Conservation (phyloP, 805 yeast species). For the Nakazawaea ambrosiae region DNA sequence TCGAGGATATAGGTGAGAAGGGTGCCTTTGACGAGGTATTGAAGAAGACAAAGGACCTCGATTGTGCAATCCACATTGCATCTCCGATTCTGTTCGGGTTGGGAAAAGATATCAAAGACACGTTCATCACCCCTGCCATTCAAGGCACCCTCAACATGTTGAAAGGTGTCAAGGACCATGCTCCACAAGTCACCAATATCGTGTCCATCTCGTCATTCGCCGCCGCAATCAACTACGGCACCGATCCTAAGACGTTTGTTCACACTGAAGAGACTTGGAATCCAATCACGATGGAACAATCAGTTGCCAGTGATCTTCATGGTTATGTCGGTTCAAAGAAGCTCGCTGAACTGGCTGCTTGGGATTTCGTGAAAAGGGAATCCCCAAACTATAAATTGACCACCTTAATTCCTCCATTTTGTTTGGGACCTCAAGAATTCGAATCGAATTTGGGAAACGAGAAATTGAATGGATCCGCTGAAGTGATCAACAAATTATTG, state of each 20-base stretch:
- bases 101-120: slow-evolving; percentile 35
- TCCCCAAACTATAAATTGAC: slow-evolving; percentile 25
- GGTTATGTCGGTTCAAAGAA: slow-evolving; percentile 33
- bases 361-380: slow-evolving; percentile 28
- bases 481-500: slow-evolving; percentile 12
- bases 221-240: slow-evolving; percentile 27
- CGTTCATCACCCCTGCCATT: slow-evolving; percentile 49
- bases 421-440: slow-evolving; percentile 32
- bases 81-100: slow-evolving; percentile 26
- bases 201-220: slow-evolving; percentile 51
- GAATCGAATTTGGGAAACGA: slow-evolving; percentile 15
- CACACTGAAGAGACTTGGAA: slow-evolving; percentile 32
- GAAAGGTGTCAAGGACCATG: slow-evolving; percentile 32
- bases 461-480: slow-evolving; percentile 17
- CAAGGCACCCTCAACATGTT: slow-evolving; percentile 46
- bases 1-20: slow-evolving; percentile 22
- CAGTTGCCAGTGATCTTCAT: slow-evolving; percentile 17
- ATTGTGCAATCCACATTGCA: slow-evolving; percentile 32
- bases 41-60: slow-evolving; percentile 25
- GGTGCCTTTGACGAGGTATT: slow-evolving; percentile 43
- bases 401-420: slow-evolving; percentile 26
- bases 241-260: slow-evolving; percentile 11
- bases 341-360: slow-evolving; percentile 36
- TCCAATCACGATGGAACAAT: slow-evolving; percentile 20
- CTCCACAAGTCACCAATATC: slow-evolving; percentile 38